phyloP scores from a whole-genome alignment of 2,329 filamentous ascomycete genomes.

The Penicillium vulpinum region DNA sequence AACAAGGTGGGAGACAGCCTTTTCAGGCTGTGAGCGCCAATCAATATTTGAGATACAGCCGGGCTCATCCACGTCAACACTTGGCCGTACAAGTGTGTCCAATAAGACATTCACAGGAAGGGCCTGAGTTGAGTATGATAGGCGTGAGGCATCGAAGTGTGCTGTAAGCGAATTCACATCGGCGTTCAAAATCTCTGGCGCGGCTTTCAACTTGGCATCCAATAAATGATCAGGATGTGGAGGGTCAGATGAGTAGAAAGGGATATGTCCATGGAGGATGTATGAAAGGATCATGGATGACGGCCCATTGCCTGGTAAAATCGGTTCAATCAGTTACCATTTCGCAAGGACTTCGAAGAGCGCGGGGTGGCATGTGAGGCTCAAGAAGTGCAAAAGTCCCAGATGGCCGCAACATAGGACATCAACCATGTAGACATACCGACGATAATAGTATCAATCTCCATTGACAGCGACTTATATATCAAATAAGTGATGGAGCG shows the following conservation, averaged over 20 bases:
- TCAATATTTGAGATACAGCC: constrained; percentile 52
- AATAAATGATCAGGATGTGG: constrained; percentile 60
- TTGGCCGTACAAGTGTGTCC: constrained; percentile 59
- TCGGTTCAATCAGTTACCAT: background rate
- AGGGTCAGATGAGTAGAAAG: constrained; percentile 52
- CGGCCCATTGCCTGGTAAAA: constrained; percentile 58
- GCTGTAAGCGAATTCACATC: constrained; percentile 53
- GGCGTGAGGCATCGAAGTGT: constrained; percentile 58
- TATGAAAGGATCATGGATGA: constrained; percentile 63
- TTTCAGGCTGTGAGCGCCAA: constrained; percentile 55
- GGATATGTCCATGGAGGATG: constrained; percentile 62
- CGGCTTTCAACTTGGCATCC: constrained; percentile 54
- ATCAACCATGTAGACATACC: constrained; percentile 34
- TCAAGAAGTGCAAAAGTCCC: background rate
- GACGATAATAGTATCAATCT: constrained; percentile 46
- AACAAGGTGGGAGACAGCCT: constrained; percentile 55
- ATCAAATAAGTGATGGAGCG: constrained; percentile 26
- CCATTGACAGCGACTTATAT: constrained; percentile 35
- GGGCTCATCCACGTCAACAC: constrained; percentile 58
- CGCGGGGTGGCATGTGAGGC: background rate
- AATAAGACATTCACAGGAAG: constrained; percentile 61
- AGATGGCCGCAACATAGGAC: background rate
- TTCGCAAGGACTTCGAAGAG: background rate
- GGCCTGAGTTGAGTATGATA: constrained; percentile 63
- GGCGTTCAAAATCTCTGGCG: constrained; percentile 50